These are phyloP conservation scores for Ogataea salicorniae DNA, from an alignment of 805 yeast genomes.

Conservation along the genomic window DNA sequence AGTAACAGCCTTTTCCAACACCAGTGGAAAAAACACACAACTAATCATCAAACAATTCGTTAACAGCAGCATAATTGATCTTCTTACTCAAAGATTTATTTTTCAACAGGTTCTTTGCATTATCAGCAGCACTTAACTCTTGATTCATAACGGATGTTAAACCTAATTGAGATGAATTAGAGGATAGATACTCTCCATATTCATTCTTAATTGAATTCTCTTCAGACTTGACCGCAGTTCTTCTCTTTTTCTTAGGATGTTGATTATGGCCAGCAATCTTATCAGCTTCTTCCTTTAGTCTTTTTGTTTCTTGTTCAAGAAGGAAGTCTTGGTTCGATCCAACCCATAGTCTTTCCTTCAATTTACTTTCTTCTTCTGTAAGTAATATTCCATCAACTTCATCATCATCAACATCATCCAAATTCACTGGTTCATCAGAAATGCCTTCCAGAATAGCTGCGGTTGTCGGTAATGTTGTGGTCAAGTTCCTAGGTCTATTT, in stretches of 20 bases:
- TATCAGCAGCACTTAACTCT: slow-evolving; percentile 60
- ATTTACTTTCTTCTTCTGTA: slow-evolving; percentile 59
- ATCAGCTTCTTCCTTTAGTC: slow-evolving; percentile 83
- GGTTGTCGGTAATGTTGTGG: slow-evolving; percentile 50
- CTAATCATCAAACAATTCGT: slow-evolving; percentile 38
- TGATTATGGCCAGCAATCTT: slow-evolving; percentile 71
- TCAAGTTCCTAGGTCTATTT: slow-evolving; percentile 52
- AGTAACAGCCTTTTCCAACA: neutral
- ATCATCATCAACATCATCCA: slow-evolving; percentile 80
- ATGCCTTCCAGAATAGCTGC: slow-evolving; percentile 46
- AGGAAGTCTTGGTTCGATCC: slow-evolving; percentile 84
- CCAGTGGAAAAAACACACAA: neutral
- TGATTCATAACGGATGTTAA: slow-evolving; percentile 42
- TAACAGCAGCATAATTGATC: slow-evolving; percentile 82
- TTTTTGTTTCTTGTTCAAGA: slow-evolving; percentile 76
- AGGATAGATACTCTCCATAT: slow-evolving; percentile 21
- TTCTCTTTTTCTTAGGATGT: slow-evolving; percentile 45
- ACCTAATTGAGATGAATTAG: slow-evolving; percentile 22
- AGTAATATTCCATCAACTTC: slow-evolving; percentile 62
- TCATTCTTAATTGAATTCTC: slow-evolving; percentile 26
- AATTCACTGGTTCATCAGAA: slow-evolving; percentile 54
- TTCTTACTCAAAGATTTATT: slow-evolving; percentile 79
- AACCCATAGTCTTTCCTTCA: slow-evolving; percentile 85
- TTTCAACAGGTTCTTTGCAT: slow-evolving; percentile 70
- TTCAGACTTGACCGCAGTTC: slow-evolving; percentile 23